Base-by-base conservation (phyloP, 1,284 basidiomycete genomes). In the Rhodotorula sp. region DNA sequence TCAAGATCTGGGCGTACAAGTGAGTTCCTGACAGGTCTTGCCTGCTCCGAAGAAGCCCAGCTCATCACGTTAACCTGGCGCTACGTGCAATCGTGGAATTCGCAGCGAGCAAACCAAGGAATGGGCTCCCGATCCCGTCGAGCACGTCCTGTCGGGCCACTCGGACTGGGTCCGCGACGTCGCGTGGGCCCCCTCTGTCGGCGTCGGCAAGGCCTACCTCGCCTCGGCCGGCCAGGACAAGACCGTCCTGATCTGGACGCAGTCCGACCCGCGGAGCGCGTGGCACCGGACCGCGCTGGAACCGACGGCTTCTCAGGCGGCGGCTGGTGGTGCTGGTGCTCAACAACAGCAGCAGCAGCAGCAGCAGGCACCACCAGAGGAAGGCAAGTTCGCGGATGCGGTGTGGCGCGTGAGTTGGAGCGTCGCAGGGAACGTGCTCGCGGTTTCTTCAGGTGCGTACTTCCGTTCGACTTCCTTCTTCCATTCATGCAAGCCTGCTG, bases 391-490 rank as follows among this genome's bases (percentile, higher is more conserved):
- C 84, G 90, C 92, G 5, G 93, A 97, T 79, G 91, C 93, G 5
- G 94, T 98, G 26, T 99, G 95, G 95, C 88, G 94, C 49, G 93
- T 97, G 48, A 93, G 91, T 68, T 98, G 95, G 95, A 95, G 92
- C 77, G 86, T 98, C 60, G 93, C 94, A 4, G 95, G 97, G 28
- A 98, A 98, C 79, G 88, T 99, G 66, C 85, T 99, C 60, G 95
- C 95, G 0, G 97, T 98, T 54, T 95, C 93, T 81, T 97, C 94
- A 82, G 95, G 95, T 71, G 57, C 34, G 74, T 69, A 18, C 2
- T 2, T n/a, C 3, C 10, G 12, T 61, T 19, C 23, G 19, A 45
- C 38, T 21, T 55, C 5, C 5, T 12, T 3, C 19, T 8, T 12
- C 5, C 19, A 10, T 34, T 34, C 14, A 5, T 15, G 15, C 15